Evolutionary conservation across 495 filamentous ascomycete species (phyloP), one percentile per base, ranked within the genome.

Genomic region (Cryomyces minteri): DNA sequence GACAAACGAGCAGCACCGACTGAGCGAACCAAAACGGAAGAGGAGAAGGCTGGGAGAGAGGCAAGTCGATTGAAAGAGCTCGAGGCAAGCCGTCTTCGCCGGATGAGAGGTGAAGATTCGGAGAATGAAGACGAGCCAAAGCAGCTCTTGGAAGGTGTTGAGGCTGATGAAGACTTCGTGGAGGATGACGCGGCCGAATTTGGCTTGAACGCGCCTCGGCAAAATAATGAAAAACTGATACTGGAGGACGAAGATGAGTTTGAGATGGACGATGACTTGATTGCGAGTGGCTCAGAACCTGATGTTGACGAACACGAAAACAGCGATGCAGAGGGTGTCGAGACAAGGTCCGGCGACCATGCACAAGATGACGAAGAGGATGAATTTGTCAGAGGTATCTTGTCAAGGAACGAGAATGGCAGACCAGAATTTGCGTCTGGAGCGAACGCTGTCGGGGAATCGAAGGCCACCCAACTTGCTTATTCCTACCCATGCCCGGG

Each of bases 161-260:
- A 66, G 5, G 65, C 58, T 41, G 63, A 62, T 9, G 58, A 58
- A 63, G 69, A 50, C 3, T 46, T 49, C 14, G 57, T 52, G 7
- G 63, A 68, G 10, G 63, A 65, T 32, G 70, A 74, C 48, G 72
- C 76, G 47, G 73, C 68, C 18, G 66, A 67, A 44, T 80, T 80
- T 53, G 77, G 77, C 3, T 62, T 80, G 62, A 18, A 51, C 38
- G 18, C 60, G 41, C 44, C 60, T 45, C 43, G 50, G 5, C 43
- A 47, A 47, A 25, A 25, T 47, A 41, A 49, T 54, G 6, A 59
- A 54, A 44, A 48, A 63, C 46, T 57, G 62, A 28, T 52, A 64
- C 65, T 87, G 31, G 85, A 93, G 49, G 88, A 94, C 51, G 88
- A 95, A 57, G 88, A 94, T 55, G 83, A 94, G 48, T 95, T 95